These are phyloP conservation scores for Yamadazyma laniorum DNA, from an alignment of 805 yeast species.

Conservation along the genomic window DNA sequence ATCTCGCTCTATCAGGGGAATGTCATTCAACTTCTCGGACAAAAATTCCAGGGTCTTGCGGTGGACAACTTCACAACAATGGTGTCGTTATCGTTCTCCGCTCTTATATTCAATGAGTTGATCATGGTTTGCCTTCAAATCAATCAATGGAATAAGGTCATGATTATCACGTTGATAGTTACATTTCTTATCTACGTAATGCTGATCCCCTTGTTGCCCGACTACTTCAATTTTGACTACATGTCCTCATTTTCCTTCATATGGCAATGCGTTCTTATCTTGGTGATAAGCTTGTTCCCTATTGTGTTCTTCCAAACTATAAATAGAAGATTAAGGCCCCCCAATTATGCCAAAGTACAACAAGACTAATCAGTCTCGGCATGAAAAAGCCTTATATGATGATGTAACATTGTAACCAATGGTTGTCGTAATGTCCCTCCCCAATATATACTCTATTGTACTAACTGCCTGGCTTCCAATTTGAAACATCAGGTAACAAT, in stretches of 20 bases:
- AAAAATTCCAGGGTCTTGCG: slow-evolving; percentile 64
- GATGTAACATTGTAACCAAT: too few relatives aligned
- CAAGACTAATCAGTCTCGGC: slow-evolving; percentile 39
- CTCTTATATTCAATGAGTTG: slow-evolving; percentile 79
- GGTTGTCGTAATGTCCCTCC: too few relatives aligned
- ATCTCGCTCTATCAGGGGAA: slow-evolving; percentile 90
- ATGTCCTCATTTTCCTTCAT: slow-evolving; percentile 55
- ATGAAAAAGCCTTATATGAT: too few relatives aligned
- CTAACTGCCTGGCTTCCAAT: too few relatives aligned
- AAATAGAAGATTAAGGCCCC: slow-evolving; percentile 79
- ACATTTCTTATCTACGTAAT: slow-evolving; percentile 67
- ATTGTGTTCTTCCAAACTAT: slow-evolving; percentile 83
- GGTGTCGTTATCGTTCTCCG: slow-evolving; percentile 86
- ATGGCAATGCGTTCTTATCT: slow-evolving; percentile 67
- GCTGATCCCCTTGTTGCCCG: slow-evolving; percentile 79
- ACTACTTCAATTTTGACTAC: slow-evolving; percentile 77
- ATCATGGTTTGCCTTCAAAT: slow-evolving; percentile 92
- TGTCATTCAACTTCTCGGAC: slow-evolving; percentile 80
- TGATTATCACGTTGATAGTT: slow-evolving; percentile 69
- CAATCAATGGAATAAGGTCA: slow-evolving; percentile 82
- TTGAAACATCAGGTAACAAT: too few relatives aligned
- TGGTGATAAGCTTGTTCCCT: slow-evolving; percentile 75
- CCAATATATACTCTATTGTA: too few relatives aligned
- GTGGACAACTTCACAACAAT: slow-evolving; percentile 56
- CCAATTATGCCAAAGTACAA: slow-evolving; percentile 95